Evolutionary conservation across 441 rosid species (phyloP).

Genomic region (Syzygium syzygioides): DNA sequence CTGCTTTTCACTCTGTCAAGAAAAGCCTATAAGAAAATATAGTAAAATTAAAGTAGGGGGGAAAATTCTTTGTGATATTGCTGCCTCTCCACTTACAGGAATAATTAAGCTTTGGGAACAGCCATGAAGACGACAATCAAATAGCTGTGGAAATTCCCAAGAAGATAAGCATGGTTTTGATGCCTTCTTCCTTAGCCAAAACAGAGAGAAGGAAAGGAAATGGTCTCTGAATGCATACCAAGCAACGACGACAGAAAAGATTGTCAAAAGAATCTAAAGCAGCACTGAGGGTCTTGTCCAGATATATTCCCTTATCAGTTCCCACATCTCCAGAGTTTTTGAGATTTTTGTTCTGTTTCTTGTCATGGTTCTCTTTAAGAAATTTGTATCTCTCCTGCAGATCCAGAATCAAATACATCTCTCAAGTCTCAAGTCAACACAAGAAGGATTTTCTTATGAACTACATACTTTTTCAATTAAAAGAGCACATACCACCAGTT

Average conservation of each 20-base stretch:
- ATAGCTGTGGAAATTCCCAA: constrained; percentile 42
- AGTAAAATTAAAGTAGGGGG: constrained; percentile 6
- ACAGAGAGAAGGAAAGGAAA: neutral
- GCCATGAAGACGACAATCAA: constrained; percentile 81
- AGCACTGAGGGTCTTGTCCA: constrained; percentile 56
- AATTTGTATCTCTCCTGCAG: constrained; percentile 60
- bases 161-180: constrained; percentile 16
- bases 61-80: neutral
- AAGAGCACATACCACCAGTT: constrained; percentile 3
- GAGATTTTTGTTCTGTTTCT: constrained; percentile 18
- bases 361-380: constrained; percentile 40
- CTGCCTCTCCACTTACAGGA: constrained; percentile 44
- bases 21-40: constrained; percentile 18
- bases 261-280: constrained; percentile 67
- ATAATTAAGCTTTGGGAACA: constrained; percentile 53
- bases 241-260: constrained; percentile 86
- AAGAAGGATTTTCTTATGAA: constrained; percentile 8
- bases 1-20: constrained; percentile 58
- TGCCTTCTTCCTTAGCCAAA: neutral
- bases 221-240: constrained; percentile 40
- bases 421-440: neutral
- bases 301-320: constrained; percentile 30
- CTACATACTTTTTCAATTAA: neutral
- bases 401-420: constrained; percentile 15
- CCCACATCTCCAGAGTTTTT: constrained; percentile 32